A percentile compares a stretch with the other conserved stretches of the same genome.
phyloP scores from a whole-genome alignment of 768 basidiomycete genomes.

The Leucocoprinus sp. region DNA sequence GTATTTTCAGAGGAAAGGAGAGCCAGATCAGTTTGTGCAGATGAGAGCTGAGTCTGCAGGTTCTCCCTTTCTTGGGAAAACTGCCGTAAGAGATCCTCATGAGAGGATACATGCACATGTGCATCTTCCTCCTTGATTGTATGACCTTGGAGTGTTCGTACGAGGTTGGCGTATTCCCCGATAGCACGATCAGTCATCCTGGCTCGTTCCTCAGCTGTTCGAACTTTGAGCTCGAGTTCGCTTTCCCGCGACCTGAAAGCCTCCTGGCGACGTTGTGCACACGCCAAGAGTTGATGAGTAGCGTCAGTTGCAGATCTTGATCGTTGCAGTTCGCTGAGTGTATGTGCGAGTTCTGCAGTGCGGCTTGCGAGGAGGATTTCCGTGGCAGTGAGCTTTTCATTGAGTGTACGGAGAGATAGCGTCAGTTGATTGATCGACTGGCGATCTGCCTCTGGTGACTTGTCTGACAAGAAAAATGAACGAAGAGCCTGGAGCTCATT shows the following conservation, averaged over 20 bases:
- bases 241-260: slow-evolving; percentile 40
- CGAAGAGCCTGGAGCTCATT: slow-evolving; percentile 43
- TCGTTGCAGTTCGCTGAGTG: slow-evolving; percentile 34
- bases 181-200: slow-evolving; percentile 59
- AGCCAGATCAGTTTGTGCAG: slow-evolving; percentile 37
- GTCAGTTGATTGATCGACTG: slow-evolving; percentile 43
- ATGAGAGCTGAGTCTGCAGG: slow-evolving; percentile 34
- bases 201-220: slow-evolving; percentile 46
- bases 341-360: slow-evolving; percentile 37
- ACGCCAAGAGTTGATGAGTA: slow-evolving; percentile 49
- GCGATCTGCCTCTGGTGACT: not conserved
- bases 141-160: slow-evolving; percentile 52
- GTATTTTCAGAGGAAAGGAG: slow-evolving; percentile 32
- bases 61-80: slow-evolving; percentile 40
- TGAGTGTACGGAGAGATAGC: slow-evolving; percentile 57
- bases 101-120: slow-evolving; percentile 1
- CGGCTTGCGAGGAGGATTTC: slow-evolving; percentile 46
- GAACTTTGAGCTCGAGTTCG: slow-evolving; percentile 37
- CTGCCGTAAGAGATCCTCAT: slow-evolving; percentile 36
- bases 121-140: slow-evolving; percentile 12
- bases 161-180: slow-evolving; percentile 68
- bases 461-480: slow-evolving; percentile 13
- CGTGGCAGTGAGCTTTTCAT: slow-evolving; percentile 56
- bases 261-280: slow-evolving; percentile 47
- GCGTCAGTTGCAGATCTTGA: slow-evolving; percentile 36